Evolutionary conservation across 768 basidiomycete species (phyloP).

Genomic region (Naematelia encephala): DNA sequence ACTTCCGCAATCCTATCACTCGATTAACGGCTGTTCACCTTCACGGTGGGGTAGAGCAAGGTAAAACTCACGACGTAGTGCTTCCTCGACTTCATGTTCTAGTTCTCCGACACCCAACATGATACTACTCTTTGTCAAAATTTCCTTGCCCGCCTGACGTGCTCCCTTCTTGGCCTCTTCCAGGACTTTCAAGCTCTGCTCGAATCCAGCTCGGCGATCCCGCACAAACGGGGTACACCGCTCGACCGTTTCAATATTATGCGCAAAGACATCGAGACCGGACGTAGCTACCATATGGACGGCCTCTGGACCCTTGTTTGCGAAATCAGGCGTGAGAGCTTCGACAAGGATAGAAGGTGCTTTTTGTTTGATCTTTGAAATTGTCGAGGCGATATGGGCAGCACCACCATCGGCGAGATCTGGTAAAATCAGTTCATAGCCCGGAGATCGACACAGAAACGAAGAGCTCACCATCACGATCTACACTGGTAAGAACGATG

Average conservation of each 20-base stretch:
- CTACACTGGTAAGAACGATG: slow-evolving; percentile 93
- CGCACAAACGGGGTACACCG: slow-evolving; percentile 89
- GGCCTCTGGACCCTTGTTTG: slow-evolving; percentile 63
- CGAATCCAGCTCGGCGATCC: slow-evolving; percentile 87
- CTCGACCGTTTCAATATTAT: slow-evolving; percentile 96
- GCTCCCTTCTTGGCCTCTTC: slow-evolving; percentile 48
- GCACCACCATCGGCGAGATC: slow-evolving; percentile 91
- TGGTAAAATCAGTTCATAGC: slow-evolving; percentile 46
- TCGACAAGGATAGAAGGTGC: slow-evolving; percentile 95
- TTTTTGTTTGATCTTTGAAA: slow-evolving; percentile 91
- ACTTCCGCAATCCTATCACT: slow-evolving; percentile 71
- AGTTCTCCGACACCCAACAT: slow-evolving; percentile 97
- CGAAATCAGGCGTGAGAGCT: slow-evolving; percentile 92
- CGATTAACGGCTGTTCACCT: background rate
- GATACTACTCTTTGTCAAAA: slow-evolving; percentile 92
- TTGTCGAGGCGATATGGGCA: slow-evolving; percentile 91
- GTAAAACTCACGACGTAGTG: slow-evolving; percentile 67
- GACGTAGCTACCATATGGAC: slow-evolving; percentile 83
- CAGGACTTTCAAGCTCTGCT: slow-evolving; percentile 56
- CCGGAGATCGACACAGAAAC: background rate
- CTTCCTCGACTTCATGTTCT: slow-evolving; percentile 72
- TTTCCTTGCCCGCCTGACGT: slow-evolving; percentile 53
- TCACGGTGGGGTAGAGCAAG: background rate
- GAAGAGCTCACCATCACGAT: slow-evolving; percentile 75
- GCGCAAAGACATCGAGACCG: slow-evolving; percentile 95